Base-by-base conservation (phyloP, 495 filamentous ascomycete genomes). In the Penicillium paxilli region DNA sequence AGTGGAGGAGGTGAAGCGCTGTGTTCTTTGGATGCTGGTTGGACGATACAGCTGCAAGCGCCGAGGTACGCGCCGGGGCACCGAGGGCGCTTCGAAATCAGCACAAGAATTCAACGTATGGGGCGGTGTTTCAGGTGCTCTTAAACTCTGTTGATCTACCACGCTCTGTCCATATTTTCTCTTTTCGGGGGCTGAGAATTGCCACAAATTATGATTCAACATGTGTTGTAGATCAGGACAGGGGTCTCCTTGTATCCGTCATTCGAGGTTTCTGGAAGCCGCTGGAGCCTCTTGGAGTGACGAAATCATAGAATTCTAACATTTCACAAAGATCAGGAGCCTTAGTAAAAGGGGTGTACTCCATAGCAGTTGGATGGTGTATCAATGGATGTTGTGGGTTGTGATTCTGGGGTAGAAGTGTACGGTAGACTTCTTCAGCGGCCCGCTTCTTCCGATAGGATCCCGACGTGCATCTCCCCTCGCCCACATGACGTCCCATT, bases 1-100 rank as follows among this genome's bases (percentile, higher is more conserved):
- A 0, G 33, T 35, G 33, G 45, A 17, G 46, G 16, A 17, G 23
- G 22, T 46, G 49, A 54, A 60, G 60, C 58, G 65, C 66, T 56
- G 44, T 58, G 25, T 7, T 28, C 32, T 32, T 30, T 44, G 24
- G 19, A 21, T 49, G 53, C 30, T 55, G 60, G 55, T 58, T 67
- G 55, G 57, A 54, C 49, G 57, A 44, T 47, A 44, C 38, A 23
- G 42, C 38, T 20, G 47, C 44, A 25, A 49, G 51, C 52, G 58
- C 54, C 59, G 54, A 51, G 47, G 52, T 74, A 75, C 68, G 74
- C 74, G 74, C 74, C 66, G 59, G 46, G 56, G 64, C 57, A 64
- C 58, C 53, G 65, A 60, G 58, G 57, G 60, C 52, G 62, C 59
- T 68, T 66, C 38, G 20, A 32, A 48, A 47, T 52, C 55, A 61